A percentile compares a stretch with the other conserved stretches of the same genome.
Conservation (phyloP, 164 flowering plant genomes). For the Liquidambar formosana region DNA sequence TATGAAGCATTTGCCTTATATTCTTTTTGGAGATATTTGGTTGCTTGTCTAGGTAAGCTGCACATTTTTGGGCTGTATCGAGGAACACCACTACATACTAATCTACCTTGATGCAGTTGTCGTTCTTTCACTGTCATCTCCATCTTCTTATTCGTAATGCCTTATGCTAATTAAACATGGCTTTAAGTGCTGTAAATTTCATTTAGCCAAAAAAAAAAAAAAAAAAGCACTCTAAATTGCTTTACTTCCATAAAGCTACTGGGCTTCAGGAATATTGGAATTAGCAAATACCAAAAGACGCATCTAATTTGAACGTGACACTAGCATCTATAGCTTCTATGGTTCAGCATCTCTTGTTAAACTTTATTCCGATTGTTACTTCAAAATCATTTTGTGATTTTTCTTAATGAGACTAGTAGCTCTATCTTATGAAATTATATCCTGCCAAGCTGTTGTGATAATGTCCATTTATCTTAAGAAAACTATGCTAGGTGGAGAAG, state of each 20-base stretch:
- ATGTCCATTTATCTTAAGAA: constrained; percentile 3
- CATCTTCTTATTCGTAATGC: no score
- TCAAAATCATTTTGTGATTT: background rate
- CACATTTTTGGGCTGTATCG: background rate
- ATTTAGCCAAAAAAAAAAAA: no score
- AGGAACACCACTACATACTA: no score
- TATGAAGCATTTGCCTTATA: constrained; percentile 94
- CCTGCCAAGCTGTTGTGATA: background rate
- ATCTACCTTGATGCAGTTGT: background rate
- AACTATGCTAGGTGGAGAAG: constrained; percentile 65
- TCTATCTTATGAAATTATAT: background rate
- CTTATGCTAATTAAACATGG: background rate
- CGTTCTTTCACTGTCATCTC: background rate
- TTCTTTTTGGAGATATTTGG: constrained; percentile 80
- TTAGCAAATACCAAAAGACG: background rate
- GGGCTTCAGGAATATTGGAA: background rate
- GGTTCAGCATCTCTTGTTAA: background rate
- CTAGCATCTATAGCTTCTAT: background rate
- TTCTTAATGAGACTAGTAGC: background rate
- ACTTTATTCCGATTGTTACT: background rate
- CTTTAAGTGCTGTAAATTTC: no score
- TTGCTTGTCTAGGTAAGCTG: constrained; percentile 83
- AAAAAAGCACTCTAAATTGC: background rate
- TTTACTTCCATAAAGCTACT: background rate
- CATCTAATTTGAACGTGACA: background rate